Conservation (phyloP, 805 yeast genomes). For the Metschnikowia santaceciliae region DNA sequence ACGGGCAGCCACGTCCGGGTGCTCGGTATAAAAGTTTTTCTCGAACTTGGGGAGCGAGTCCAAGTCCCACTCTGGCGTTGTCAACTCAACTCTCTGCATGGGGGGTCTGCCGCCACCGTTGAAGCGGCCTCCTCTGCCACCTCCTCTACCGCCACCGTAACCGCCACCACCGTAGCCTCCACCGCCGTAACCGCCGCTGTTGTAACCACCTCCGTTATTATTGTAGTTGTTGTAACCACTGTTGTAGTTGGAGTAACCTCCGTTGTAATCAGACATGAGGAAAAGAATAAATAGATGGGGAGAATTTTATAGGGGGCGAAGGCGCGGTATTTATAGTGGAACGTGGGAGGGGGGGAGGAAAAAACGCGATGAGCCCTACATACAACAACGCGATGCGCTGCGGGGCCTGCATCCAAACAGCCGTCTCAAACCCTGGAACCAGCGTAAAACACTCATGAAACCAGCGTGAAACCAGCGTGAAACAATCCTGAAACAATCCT, state of each 20-base stretch:
- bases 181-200: constrained; percentile 32
- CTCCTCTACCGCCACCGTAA: constrained; percentile 15
- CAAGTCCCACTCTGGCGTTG: constrained; percentile 78
- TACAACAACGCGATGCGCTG: background rate
- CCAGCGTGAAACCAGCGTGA: no score
- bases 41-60: constrained; percentile 82
- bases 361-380: background rate
- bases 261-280: constrained; percentile 26
- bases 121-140: constrained; percentile 18
- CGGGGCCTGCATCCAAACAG: no score
- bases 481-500: no score
- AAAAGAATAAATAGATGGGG: background rate
- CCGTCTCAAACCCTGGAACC: no score
- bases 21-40: constrained; percentile 90
- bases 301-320: background rate
- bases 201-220: constrained; percentile 17
- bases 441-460: no score
- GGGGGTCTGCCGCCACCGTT: constrained; percentile 32
- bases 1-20: constrained; percentile 71
- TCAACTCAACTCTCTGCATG: constrained; percentile 46
- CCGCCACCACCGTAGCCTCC: constrained; percentile 32
- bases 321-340: constrained; percentile 7
- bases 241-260: constrained; percentile 22
- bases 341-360: background rate
- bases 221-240: constrained; percentile 9